These are phyloP conservation scores for Asclepias syriaca DNA, from an alignment of 257 asterid species.

Conservation along the genomic window DNA sequence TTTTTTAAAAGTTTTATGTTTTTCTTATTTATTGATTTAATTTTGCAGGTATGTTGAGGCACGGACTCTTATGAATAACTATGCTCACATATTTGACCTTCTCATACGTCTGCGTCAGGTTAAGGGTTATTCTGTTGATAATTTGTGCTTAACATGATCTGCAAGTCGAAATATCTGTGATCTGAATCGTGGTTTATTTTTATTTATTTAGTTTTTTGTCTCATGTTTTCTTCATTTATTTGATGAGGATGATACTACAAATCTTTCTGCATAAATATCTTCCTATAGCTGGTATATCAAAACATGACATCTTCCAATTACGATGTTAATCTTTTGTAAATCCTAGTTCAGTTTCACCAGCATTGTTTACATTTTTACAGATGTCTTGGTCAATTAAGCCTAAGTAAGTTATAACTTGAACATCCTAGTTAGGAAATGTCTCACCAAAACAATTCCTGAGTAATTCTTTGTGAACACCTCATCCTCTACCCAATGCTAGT, in stretches of 20 bases:
- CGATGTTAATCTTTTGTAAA: neutral
- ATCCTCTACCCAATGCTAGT: neutral
- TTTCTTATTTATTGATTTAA: neutral
- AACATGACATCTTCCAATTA: neutral
- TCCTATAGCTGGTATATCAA: neutral
- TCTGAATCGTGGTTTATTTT: too few relatives aligned
- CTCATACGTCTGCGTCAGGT: conserved; percentile 96
- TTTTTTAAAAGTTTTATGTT: neutral
- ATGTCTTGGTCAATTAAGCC: neutral
- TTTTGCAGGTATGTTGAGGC: conserved; percentile 66
- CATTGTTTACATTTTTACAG: neutral
- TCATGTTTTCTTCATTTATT: neutral
- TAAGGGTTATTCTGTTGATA: conserved; percentile 10
- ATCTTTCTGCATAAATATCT: too few relatives aligned
- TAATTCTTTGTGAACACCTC: neutral
- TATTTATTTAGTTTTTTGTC: neutral
- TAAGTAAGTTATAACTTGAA: neutral
- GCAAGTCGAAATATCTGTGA: neutral
- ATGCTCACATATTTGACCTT: conserved; percentile 93
- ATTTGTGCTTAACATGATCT: conserved; percentile 7
- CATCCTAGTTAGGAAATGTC: neutral
- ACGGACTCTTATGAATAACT: conserved; percentile 76
- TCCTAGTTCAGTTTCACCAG: neutral
- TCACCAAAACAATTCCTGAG: neutral
- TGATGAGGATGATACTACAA: neutral